Evolutionary conservation across 805 yeast genomes (phyloP), one percentile per base, ranked within the genome.

Genomic region (Metschnikowia orientalis): DNA sequence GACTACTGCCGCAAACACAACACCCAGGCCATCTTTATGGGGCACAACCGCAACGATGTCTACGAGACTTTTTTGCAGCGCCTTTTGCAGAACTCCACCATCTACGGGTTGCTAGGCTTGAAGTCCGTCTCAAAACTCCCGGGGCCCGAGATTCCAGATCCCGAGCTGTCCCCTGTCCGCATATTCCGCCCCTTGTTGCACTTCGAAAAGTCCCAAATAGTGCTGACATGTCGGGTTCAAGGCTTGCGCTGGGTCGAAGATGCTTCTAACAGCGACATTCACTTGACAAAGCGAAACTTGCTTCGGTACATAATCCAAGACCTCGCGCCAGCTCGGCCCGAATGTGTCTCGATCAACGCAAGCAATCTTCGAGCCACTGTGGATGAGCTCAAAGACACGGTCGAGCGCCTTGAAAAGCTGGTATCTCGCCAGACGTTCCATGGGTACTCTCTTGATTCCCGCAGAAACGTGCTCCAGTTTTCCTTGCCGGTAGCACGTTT

Each of bases 31-130:
- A 37, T 84, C 4, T 52, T 77, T 14, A 57, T 78, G 24, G 95
- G 82, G 1, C 95, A 85, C 46, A 84, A 77, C 44, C 47, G 63
- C 28, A 77, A 84, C 47, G 95, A 85, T 51, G 87, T 81, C 47
- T 34, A 79, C 9, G 95, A 85, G 48, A 81, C 90, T 0, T 78
- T 71, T 40, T 40, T 80, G 14, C 66, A 78, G 50, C 54, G 94
- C 21, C 57, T 81, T 14, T 53, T 48, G 30, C 54, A 50, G 34
- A 56, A 57, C 32, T 61, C 68, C 3, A 58, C 69, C 8, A 30
- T 67, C 4, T 61, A 68, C 53, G 94, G 94, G 0, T 59, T 81
- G 6, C 61, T 66, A 1, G 82, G 86, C 0, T 77, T 81, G 65
- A 49, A 47, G 22, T 44, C 48, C 2, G 18, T 20, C 6, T 38